Base-by-base conservation (phyloP, 2,329 filamentous ascomycete species). In the Neopestalotiopsis clavispora region DNA sequence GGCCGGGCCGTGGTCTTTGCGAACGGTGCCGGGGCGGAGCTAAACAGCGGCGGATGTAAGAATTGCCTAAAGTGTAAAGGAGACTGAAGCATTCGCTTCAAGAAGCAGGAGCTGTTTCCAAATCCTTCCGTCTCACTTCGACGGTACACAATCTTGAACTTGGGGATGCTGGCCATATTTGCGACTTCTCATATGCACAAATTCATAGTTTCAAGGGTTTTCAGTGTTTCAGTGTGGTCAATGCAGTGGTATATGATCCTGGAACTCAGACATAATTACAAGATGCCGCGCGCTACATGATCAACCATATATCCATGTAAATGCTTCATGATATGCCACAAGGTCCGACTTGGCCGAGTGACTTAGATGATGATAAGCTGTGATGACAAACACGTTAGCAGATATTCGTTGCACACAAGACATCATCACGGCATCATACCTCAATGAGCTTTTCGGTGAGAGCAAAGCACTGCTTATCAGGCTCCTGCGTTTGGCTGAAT, bases 401-500 rank as follows among this genome's bases (percentile, higher is more conserved):
- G 32, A 17, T 28, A 58, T 32, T 12, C n/a, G 10, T 14, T 20
- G 4, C 20, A 57, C 10, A 52, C 32, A 5, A 38, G 32, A 67
- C 32, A 4, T 2, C 42, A 58, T n/a, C 23, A 28, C 17, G 23
- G n/a, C 70, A 64, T 77, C 83, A 77, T 75, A 89, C 87, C 82
- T 90, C 87, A 71, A 90, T 90, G 42, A 91, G 80, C 77, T 86
- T 88, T 75, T 89, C 88, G 2, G 87, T 90, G 60, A 90, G 76
- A 60, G 80, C 79, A 67, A 88, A 85, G 73, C 85, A 87, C 72
- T 85, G 83, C 67, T 81, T 83, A 70, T 87, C 85, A 12, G 84
- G 82, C 12, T 86, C 85, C 60, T 85, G 83, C 40, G 80, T 79
- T 17, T 84, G 82, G 42, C 81, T 84, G 66, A 87, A 84, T 1